A percentile compares a stretch with the other conserved stretches of the same genome.
Conservation (phyloP, 1,284 basidiomycete species). For the Pseudozyma pruni region DNA sequence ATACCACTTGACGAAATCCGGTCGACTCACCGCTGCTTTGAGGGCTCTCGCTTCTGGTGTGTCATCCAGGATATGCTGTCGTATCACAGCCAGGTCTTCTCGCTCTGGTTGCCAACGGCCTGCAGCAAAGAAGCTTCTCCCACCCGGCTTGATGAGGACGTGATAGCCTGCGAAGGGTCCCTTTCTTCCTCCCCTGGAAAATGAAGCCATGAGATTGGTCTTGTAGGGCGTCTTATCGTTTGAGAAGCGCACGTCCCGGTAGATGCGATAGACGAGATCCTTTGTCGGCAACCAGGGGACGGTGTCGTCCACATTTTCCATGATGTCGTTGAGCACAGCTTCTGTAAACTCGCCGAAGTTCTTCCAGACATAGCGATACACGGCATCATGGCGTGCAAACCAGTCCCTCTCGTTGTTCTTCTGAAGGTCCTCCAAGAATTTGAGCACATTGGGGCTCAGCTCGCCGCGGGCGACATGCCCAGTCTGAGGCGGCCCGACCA, state of each 20-base stretch:
- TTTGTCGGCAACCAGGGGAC: slow-evolving; percentile 85
- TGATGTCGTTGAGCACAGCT: slow-evolving; percentile 75
- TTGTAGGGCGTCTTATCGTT: slow-evolving; percentile 96
- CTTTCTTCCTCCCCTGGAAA: slow-evolving; percentile 81
- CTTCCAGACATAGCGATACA: slow-evolving; percentile 50
- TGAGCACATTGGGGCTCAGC: slow-evolving; percentile 83
- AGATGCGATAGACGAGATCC: slow-evolving; percentile 78
- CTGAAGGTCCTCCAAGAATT: slow-evolving; percentile 77
- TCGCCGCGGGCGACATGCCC: slow-evolving; percentile 78
- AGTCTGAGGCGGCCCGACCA: slow-evolving; percentile 31
- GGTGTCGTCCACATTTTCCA: slow-evolving; percentile 77
- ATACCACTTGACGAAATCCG: slow-evolving; percentile 78
- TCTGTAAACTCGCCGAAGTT: slow-evolving; percentile 88
- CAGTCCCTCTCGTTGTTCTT: slow-evolving; percentile 87
- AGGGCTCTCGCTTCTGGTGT: slow-evolving; percentile 75
- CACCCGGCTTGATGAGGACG: slow-evolving; percentile 38
- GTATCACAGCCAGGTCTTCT: slow-evolving; percentile 79
- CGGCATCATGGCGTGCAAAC: slow-evolving; percentile 73
- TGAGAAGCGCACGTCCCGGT: slow-evolving; percentile 82
- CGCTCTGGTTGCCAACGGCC: slow-evolving; percentile 86
- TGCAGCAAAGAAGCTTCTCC: slow-evolving; percentile 77
- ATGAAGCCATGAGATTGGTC: slow-evolving; percentile 78
- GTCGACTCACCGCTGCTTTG: slow-evolving; percentile 75
- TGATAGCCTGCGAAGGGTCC: slow-evolving; percentile 77
- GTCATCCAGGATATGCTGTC: slow-evolving; percentile 73